A percentile compares a stretch with the other conserved stretches of the same genome.
Evolutionary conservation across 1,284 basidiomycete genomes (phyloP).

Genomic region (Pseudozyma tsukubaensis): DNA sequence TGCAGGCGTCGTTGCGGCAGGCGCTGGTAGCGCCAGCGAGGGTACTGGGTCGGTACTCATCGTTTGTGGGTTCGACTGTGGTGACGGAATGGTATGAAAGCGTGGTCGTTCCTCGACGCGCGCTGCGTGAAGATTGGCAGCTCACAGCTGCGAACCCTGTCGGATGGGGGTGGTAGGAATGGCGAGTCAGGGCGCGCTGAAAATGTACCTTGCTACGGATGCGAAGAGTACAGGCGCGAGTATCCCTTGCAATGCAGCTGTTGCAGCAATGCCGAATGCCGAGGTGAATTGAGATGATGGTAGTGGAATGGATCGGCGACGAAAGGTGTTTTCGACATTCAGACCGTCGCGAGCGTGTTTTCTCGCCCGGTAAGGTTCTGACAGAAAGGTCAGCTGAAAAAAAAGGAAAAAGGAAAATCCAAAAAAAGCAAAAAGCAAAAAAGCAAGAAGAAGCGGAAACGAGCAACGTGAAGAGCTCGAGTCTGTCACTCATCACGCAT

Average conservation of each 20-base stretch:
- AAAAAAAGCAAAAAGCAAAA: slow-evolving; percentile 2
- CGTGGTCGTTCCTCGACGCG: neutral
- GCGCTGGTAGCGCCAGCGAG: slow-evolving; percentile 32
- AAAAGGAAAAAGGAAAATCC: slow-evolving; percentile 1
- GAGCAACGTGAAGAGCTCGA: neutral
- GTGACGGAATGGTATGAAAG: too few species aligned
- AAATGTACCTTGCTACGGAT: neutral
- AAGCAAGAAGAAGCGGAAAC: slow-evolving; percentile 3
- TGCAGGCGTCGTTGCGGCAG: slow-evolving; percentile 7
- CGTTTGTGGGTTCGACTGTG: neutral
- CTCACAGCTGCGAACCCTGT: neutral
- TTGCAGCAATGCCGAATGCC: slow-evolving; percentile 12
- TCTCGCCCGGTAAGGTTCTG: slow-evolving; percentile 24
- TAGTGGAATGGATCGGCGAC: slow-evolving; percentile 18
- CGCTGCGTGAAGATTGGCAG: neutral
- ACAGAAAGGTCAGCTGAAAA: neutral
- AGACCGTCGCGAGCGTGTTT: slow-evolving; percentile 8
- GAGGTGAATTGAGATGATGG: slow-evolving; percentile 27
- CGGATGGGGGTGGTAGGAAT: neutral
- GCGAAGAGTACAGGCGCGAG: slow-evolving; percentile 1
- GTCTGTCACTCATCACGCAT: too few species aligned
- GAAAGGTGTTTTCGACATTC: slow-evolving; percentile 14
- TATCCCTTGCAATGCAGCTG: slow-evolving; percentile 12
- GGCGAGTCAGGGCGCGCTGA: neutral
- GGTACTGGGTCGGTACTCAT: slow-evolving; percentile 35